phyloP scores from a whole-genome alignment of 108 stramenopile genomes.

The Chaetoceros tenuissimus region DNA sequence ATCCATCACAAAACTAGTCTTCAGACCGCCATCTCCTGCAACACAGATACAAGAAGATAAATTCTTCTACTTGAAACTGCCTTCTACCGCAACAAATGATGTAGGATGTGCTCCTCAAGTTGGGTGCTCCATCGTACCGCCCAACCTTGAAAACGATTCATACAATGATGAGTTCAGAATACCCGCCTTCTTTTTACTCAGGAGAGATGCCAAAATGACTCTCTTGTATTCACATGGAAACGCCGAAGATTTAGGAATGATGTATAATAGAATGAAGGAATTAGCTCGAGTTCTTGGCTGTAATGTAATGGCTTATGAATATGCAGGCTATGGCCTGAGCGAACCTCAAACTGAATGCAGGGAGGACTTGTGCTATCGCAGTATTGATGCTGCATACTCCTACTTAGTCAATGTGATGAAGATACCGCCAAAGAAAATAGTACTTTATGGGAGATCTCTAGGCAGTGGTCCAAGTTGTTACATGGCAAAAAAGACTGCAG shows the following conservation, averaged over 20 bases:
- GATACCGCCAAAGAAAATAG: constrained; percentile 24
- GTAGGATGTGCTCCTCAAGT: not conserved
- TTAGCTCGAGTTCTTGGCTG: constrained; percentile 34
- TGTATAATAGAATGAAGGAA: constrained; percentile 35
- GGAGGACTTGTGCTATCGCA: constrained; percentile 40
- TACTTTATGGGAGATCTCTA: constrained; percentile 50
- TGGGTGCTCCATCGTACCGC: not conserved
- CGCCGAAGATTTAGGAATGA: constrained; percentile 62
- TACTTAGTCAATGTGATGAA: constrained; percentile 17
- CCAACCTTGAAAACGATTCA: not conserved
- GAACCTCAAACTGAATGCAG: constrained; percentile 5
- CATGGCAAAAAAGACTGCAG: constrained; percentile 50
- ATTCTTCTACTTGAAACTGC: constrained; percentile 21
- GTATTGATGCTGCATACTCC: constrained; percentile 33
- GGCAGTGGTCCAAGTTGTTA: constrained; percentile 63
- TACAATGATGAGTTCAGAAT: constrained; percentile 14
- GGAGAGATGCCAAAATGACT: constrained; percentile 27
- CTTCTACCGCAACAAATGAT: not conserved
- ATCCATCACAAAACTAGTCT: constrained; percentile 32
- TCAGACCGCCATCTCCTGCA: constrained; percentile 31
- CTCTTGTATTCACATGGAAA: constrained; percentile 53
- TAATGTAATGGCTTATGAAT: constrained; percentile 78
- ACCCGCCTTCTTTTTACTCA: constrained; percentile 33
- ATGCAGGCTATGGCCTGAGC: constrained; percentile 66
- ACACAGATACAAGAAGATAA: constrained; percentile 26